phyloP scores from a whole-genome alignment of 148 eudicot genomes.

The Chenopodium formosanum region DNA sequence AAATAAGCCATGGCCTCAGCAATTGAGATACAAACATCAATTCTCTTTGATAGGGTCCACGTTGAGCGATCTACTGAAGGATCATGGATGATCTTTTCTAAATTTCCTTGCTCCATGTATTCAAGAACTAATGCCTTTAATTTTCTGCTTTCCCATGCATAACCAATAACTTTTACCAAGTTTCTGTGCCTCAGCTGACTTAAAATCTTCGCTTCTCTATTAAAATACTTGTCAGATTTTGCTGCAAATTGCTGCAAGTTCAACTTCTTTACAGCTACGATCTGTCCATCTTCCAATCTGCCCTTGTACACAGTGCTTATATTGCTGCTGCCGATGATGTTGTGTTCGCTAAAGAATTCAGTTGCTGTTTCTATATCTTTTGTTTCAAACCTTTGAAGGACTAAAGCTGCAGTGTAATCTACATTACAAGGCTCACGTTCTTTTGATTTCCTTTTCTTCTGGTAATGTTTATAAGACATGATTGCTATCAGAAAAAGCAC shows the following conservation, averaged over 20 bases:
- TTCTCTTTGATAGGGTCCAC: constrained; percentile 57
- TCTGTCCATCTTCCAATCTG: constrained; percentile 46
- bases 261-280: constrained; percentile 67
- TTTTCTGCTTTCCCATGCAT: constrained; percentile 84
- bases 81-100: constrained; percentile 68
- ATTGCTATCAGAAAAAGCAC: constrained; percentile 31
- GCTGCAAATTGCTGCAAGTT: constrained; percentile 61
- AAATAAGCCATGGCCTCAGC: constrained; percentile 70
- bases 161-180: constrained; percentile 83
- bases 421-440: constrained; percentile 30
- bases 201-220: constrained; percentile 64
- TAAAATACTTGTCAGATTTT: constrained; percentile 69
- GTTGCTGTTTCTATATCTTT: constrained; percentile 66
- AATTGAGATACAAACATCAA: constrained; percentile 53
- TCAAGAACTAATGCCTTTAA: constrained; percentile 76
- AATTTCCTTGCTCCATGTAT: constrained; percentile 88
- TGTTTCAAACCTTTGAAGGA: constrained; percentile 54
- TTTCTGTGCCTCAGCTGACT: constrained; percentile 73
- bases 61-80: constrained; percentile 29
- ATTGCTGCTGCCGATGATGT: constrained; percentile 55
- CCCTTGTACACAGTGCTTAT: constrained; percentile 87
- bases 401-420: constrained; percentile 32
- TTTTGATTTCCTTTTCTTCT: constrained; percentile 26
- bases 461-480: constrained; percentile 17
- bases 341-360: constrained; percentile 49